Evolutionary conservation across 768 basidiomycete genomes (phyloP), one percentile per base, ranked within the genome.

Genomic region (Rhodocollybia butyracea): DNA sequence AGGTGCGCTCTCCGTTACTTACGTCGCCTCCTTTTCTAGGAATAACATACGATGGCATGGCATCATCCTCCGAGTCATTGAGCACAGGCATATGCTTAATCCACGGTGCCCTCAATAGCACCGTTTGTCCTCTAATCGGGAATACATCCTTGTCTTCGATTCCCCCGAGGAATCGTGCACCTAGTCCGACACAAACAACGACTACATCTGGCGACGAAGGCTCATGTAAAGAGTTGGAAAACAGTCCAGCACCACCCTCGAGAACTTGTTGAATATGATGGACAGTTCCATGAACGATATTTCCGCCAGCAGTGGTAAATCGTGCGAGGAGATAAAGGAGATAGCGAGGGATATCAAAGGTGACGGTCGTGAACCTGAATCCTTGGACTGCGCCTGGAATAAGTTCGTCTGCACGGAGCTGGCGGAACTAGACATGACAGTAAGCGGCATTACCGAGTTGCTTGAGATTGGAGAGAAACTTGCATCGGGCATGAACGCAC

Each of bases 91-190:
- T 69, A 7, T 84, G 85, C 29, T 82, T 77, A 42, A 91, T 73
- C 71, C 80, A 78, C 0, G 89, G 86, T 2, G 90, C 89, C 36
- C 81, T 69, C 21, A 95, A 75, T 17, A 94, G 67, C 8, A 94
- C 84, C 0, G 90, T 87, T 70, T 96, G 94, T 7, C 94, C 94
- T 41, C 92, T 78, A 59, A 94, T 80, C 1, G 94, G 91, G 64
- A 82, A 84, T 22, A 94, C 72, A 22, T 72, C 73, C 55, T 76
- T 76, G 67, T 97, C 94, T 63, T 94, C 86, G 2, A 95, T 83
- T 5, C 93, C 94, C 12, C 89, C 81, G 40, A 96, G 76, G 30
- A 82, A 84, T 47, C 82, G 77, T 8, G 92, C 84, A 3, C 88
- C 88, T 21, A 94, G 67, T 0, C 91, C 91, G 0, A 82, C 76